Conservation (phyloP, 2,329 filamentous ascomycete species). For the Beauveria bassiana region DNA sequence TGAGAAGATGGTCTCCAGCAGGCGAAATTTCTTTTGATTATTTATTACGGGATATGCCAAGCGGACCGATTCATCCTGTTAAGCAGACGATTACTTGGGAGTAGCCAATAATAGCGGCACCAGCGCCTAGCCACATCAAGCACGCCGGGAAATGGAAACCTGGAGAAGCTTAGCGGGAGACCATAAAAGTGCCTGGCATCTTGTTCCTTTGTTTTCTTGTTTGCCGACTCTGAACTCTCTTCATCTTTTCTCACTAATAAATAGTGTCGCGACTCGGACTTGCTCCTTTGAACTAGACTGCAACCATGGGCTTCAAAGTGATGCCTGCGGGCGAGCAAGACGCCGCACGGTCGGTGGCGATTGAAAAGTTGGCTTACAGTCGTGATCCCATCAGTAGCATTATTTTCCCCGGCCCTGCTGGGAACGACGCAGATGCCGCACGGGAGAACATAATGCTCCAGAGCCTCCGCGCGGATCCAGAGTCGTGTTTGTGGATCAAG, state of each 20-base stretch:
- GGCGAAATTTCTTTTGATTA: too few species aligned
- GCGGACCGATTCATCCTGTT: too few species aligned
- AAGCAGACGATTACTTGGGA: background rate
- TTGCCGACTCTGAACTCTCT: background rate
- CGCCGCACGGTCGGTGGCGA: conserved; percentile 7
- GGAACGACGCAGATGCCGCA: conserved; percentile 14
- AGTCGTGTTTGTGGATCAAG: conserved; percentile 26
- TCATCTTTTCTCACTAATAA: background rate
- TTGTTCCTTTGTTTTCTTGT: background rate
- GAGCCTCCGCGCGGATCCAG: conserved; percentile 18
- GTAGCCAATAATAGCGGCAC: background rate
- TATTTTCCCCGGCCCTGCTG: conserved; percentile 24
- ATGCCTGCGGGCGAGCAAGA: conserved; percentile 6
- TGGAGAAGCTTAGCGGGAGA: background rate
- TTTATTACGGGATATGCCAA: too few species aligned
- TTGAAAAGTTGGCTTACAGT: conserved; percentile 10
- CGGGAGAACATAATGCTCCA: conserved; percentile 18
- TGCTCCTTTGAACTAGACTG: background rate
- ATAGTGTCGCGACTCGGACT: too few species aligned
- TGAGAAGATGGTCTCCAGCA: too few species aligned
- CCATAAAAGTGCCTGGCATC: background rate
- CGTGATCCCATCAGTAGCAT: conserved; percentile 20
- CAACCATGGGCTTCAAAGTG: conserved; percentile 7
- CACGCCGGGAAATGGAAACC: conserved; percentile 4
- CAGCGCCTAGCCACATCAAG: conserved; percentile 1